Conservation (phyloP, 345 rosid species). For the Chamaenerion angustifolium region DNA sequence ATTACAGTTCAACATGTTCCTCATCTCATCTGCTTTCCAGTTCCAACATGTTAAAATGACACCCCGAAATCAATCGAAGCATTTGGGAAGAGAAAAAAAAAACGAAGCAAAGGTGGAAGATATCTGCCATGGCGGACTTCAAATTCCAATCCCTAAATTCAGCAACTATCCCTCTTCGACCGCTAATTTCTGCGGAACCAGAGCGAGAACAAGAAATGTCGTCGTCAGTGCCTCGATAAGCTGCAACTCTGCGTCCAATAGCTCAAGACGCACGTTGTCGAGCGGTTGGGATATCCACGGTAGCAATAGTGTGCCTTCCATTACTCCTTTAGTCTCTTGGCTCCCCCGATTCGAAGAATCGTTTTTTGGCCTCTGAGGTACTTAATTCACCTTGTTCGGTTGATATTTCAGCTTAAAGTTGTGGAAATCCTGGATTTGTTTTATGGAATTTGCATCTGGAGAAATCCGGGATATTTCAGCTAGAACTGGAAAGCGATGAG, state of each 20-base stretch:
- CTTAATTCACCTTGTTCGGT: background rate
- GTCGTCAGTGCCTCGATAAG: conserved; percentile 19
- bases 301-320: conserved; percentile 13
- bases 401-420: background rate
- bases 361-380: conserved; percentile 79
- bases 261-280: conserved; percentile 32
- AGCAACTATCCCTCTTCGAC: too few relatives aligned
- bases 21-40: too few relatives aligned
- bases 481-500: too few relatives aligned
- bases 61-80: too few relatives aligned
- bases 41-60: too few relatives aligned
- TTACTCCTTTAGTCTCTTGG: conserved; percentile 30
- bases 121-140: too few relatives aligned
- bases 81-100: too few relatives aligned
- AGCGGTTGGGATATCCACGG: conserved; percentile 50
- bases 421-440: background rate
- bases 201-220: background rate
- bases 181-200: background rate
- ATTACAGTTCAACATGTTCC: too few relatives aligned
- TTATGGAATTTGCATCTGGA: background rate
- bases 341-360: conserved; percentile 65
- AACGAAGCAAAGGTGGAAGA: too few relatives aligned
- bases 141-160: too few relatives aligned
- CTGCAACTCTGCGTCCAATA: background rate
- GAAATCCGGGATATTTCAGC: too few relatives aligned